Evolutionary conservation across 345 rosid species (phyloP).

Genomic region (Arabis alpina): DNA sequence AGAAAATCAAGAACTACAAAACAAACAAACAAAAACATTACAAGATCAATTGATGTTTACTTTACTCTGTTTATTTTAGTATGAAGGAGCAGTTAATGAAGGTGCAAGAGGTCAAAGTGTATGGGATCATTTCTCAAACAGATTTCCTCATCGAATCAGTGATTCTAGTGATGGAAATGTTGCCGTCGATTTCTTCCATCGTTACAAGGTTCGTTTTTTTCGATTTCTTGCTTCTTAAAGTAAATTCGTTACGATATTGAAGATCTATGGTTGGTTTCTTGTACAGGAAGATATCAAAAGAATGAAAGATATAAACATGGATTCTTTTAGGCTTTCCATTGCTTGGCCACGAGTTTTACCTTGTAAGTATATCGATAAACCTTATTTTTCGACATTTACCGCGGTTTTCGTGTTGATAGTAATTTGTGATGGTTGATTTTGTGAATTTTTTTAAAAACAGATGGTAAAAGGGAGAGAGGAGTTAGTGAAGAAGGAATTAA

Average conservation of each 20-base stretch:
- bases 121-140: constrained; percentile 48
- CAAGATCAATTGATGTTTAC: constrained; percentile 19
- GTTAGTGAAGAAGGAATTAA: constrained; percentile 52
- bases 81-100: constrained; percentile 39
- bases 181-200: constrained; percentile 49
- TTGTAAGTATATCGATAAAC: constrained; percentile 40
- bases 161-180: constrained; percentile 43
- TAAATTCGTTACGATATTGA: background rate
- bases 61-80: constrained; percentile 14
- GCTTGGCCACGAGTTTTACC: constrained; percentile 61
- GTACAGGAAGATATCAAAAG: constrained; percentile 45
- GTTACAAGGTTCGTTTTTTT: constrained; percentile 39
- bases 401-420: background rate
- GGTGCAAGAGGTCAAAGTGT: constrained; percentile 42
- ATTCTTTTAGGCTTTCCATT: constrained; percentile 57
- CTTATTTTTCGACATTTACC: background rate
- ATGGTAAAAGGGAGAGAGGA: constrained; percentile 45
- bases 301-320: constrained; percentile 50
- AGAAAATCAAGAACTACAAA: constrained; percentile 1
- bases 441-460: constrained; percentile 22
- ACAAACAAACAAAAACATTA: background rate
- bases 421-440: constrained; percentile 14
- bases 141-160: constrained; percentile 44
- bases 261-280: constrained; percentile 20
- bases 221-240: constrained; percentile 27